phyloP scores from a whole-genome alignment of 176 grass and related monocot genomes.

The Carex parvula region DNA sequence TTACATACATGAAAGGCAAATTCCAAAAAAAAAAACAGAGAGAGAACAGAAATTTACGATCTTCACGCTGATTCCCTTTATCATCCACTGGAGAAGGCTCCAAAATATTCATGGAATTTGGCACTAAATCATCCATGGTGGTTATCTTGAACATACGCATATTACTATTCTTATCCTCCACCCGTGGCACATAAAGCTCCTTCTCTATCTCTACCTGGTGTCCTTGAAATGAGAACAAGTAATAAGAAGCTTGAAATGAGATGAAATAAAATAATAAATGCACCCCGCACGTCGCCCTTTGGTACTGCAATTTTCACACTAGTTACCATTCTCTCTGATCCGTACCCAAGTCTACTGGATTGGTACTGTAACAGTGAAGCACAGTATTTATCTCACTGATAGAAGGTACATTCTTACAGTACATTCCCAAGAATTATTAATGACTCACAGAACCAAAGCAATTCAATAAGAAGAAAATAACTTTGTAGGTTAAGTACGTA shows the following conservation, averaged over 20 bases:
- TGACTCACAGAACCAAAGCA: neutral
- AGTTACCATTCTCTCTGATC: neutral
- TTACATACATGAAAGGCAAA: neutral
- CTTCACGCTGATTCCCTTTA: conserved; percentile 51
- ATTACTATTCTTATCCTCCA: conserved; percentile 93
- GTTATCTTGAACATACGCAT: conserved; percentile 94
- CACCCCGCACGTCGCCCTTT: neutral
- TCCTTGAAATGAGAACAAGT: conserved; percentile 39
- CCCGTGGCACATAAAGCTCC: conserved; percentile 77
- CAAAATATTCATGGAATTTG: conserved; percentile 95
- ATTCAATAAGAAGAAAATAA: neutral
- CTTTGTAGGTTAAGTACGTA: neutral
- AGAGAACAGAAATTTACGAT: conserved; percentile 44
- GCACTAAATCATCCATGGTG: conserved; percentile 63
- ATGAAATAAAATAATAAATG: neutral
- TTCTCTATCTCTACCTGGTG: conserved; percentile 41
- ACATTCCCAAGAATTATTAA: neutral
- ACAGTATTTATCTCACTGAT: neutral
- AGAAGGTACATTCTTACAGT: neutral
- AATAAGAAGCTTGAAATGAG: neutral
- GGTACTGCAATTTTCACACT: neutral
- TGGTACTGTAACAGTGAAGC: neutral
- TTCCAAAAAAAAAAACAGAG: neutral
- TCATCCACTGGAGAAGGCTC: conserved; percentile 69
- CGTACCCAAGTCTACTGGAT: neutral